Percentiles rank a stretch among this genome's conserved stretches.
Conservation (phyloP, 2,329 filamentous ascomycete genomes). For the Colletotrichum tabaci region DNA sequence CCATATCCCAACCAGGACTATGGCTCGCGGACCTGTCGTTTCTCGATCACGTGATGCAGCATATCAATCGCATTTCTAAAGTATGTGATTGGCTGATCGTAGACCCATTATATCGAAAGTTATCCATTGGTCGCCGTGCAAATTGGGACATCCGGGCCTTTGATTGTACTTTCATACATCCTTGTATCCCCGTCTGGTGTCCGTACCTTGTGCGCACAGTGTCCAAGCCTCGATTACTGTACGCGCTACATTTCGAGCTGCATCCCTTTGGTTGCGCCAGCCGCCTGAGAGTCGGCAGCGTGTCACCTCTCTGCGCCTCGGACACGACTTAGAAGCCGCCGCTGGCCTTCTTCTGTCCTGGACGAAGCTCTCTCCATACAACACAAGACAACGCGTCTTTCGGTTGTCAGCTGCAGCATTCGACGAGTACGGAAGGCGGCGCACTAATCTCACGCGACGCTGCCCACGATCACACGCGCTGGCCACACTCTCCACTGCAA, state of each 20-base stretch:
- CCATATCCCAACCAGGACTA: neutral
- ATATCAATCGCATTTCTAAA: neutral
- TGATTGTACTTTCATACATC: neutral
- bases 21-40: neutral
- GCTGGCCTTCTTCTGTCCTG: neutral
- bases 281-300: constrained; percentile 11
- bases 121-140: neutral
- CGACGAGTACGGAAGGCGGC: neutral
- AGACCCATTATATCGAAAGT: neutral
- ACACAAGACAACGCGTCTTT: neutral
- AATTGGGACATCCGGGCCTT: neutral
- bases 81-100: neutral
- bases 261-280: constrained; percentile 30
- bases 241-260: constrained; percentile 15
- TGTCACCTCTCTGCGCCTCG: constrained; percentile 22
- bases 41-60: neutral
- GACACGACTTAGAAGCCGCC: constrained; percentile 2
- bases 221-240: neutral
- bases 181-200: neutral
- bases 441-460: constrained; percentile 1
- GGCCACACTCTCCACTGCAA: constrained; percentile 1
- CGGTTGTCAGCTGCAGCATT: neutral
- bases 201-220: neutral
- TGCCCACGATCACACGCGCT: constrained; percentile 1
- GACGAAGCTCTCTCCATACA: neutral